Percentiles rank a stretch among this genome's conserved stretches.
Evolutionary conservation across 2,329 filamentous ascomycete species (phyloP).

Genomic region (Colletotrichum caudatum): DNA sequence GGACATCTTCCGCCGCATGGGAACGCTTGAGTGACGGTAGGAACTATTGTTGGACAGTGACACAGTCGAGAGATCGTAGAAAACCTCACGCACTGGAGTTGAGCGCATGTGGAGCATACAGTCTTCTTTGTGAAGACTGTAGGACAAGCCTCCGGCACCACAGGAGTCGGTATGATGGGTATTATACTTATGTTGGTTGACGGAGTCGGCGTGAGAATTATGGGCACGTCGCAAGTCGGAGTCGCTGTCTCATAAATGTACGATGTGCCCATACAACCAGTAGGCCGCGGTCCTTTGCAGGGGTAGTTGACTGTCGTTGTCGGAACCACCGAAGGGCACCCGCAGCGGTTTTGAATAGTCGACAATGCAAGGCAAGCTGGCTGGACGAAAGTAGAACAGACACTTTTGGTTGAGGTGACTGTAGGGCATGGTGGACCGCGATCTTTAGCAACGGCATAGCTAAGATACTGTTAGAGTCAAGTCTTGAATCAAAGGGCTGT

Average conservation of each 20-base stretch:
- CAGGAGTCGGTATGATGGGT: neutral
- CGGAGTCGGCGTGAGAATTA: neutral
- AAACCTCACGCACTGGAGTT: constrained; percentile 3
- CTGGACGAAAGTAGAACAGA: constrained; percentile 31
- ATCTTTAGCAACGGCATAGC: neutral
- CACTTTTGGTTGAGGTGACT: constrained; percentile 42
- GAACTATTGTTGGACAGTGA: constrained; percentile 25
- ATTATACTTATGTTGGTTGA: neutral
- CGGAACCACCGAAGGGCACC: constrained; percentile 44
- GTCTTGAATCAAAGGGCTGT: rapidly evolving
- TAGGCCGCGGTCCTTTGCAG: constrained; percentile 41
- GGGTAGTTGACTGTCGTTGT: constrained; percentile 43
- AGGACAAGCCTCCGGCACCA: constrained; percentile 13
- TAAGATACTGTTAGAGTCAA: neutral
- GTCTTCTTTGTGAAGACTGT: constrained; percentile 21
- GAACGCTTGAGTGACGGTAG: constrained; percentile 24
- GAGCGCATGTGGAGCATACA: constrained; percentile 30
- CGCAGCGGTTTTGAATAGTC: constrained; percentile 44
- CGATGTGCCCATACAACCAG: constrained; percentile 32
- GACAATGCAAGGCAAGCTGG: constrained; percentile 43
- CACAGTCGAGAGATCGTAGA: constrained; percentile 32
- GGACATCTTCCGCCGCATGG: constrained; percentile 30
- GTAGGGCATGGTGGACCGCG: constrained; percentile 41
- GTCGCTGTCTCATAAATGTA: constrained; percentile 30
- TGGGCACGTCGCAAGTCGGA: neutral